Conservation (phyloP, 306 rosid species). For the Adenanthera pavonina region DNA sequence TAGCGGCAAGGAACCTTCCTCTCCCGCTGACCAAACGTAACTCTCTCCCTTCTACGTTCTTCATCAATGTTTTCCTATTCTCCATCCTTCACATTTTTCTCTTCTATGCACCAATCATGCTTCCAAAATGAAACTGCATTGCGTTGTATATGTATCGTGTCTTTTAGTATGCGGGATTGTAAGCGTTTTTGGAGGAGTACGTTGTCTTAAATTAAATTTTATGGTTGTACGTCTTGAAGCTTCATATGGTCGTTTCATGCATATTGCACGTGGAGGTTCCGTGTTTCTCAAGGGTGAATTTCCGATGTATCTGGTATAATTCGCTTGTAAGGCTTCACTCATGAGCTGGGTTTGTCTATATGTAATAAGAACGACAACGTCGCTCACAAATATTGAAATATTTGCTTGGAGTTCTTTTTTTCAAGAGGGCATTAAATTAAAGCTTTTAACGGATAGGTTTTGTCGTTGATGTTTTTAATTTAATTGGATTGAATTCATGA, state of each 20-base stretch:
- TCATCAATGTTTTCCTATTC: neutral
- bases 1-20: slow-evolving; percentile 54
- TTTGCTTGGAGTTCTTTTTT: neutral
- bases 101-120: neutral
- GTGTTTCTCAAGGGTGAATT: neutral
- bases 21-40: slow-evolving; percentile 69
- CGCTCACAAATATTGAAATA: slow-evolving; percentile 3
- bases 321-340: neutral
- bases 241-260: slow-evolving; percentile 5
- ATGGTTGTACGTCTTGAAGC: neutral
- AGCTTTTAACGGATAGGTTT: slow-evolving; percentile 16
- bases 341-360: neutral
- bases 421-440: neutral
- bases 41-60: neutral
- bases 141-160: neutral
- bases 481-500: slow-evolving; percentile 7
- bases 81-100: neutral
- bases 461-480: slow-evolving; percentile 9
- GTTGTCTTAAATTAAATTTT: neutral
- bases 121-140: neutral
- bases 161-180: neutral
- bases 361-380: neutral
- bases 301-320: neutral
- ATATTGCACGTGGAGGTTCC: neutral
- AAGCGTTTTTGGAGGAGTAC: neutral